Conservation (phyloP, 2,329 filamentous ascomycete genomes). For the Colletotrichum melonis region DNA sequence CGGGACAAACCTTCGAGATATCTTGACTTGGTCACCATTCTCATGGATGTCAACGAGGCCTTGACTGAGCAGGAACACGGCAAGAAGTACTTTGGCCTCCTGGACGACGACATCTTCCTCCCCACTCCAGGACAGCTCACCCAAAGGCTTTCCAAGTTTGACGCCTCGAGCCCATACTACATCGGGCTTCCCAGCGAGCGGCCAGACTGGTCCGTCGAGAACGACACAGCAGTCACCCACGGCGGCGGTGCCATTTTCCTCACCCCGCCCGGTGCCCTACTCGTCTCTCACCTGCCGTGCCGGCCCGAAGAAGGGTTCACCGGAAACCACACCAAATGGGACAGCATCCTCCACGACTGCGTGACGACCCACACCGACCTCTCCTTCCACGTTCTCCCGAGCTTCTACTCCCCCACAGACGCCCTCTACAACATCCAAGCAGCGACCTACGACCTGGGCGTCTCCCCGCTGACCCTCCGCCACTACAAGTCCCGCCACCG, state of each 20-base stretch:
- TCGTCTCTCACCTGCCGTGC: conserved; percentile 51
- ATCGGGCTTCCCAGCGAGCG: conserved; percentile 57
- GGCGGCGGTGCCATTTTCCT: conserved; percentile 59
- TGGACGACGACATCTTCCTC: conserved; percentile 61
- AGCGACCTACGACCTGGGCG: conserved; percentile 52
- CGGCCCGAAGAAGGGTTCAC: conserved; percentile 34
- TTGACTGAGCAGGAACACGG: conserved; percentile 48
- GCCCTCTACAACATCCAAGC: conserved; percentile 43
- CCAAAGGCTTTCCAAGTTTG: conserved; percentile 44
- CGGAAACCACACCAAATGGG: conserved; percentile 49
- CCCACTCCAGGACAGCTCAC: conserved; percentile 54
- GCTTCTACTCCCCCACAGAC: conserved; percentile 53
- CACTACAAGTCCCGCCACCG: conserved; percentile 51
- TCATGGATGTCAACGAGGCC: conserved; percentile 47
- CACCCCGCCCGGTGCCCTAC: conserved; percentile 47
- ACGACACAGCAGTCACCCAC: conserved; percentile 51
- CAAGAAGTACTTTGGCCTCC: conserved; percentile 55
- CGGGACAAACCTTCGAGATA: conserved; percentile 50
- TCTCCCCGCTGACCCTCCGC: conserved; percentile 54
- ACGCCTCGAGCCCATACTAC: conserved; percentile 49
- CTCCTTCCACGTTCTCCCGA: conserved; percentile 55
- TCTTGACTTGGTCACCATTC: conserved; percentile 49
- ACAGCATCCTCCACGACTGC: conserved; percentile 54
- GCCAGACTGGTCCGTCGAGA: conserved; percentile 53
- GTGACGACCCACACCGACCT: conserved; percentile 47